Evolutionary conservation across 108 stramenopile genomes (phyloP).

Genomic region (Fragilaria crotonensis): DNA sequence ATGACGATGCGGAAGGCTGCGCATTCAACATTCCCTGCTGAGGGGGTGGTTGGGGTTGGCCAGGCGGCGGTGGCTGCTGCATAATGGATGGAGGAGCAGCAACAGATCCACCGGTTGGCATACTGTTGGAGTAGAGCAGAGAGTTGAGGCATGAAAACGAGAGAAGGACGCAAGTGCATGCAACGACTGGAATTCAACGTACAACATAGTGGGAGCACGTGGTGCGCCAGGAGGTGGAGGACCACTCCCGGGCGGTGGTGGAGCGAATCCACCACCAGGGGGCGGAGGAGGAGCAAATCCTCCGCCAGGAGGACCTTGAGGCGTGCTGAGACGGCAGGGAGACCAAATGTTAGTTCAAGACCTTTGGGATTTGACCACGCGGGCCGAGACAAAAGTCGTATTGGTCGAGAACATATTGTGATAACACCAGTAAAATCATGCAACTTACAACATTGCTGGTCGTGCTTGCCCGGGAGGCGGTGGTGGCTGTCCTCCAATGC

Average conservation of each 20-base stretch:
- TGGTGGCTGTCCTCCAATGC: conserved; percentile 9
- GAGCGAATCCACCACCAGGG: conserved; percentile 10
- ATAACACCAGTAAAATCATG: conserved; percentile 4
- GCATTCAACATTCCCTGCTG: no score
- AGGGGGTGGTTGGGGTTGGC: no score
- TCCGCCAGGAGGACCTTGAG: conserved; percentile 10
- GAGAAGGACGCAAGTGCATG: not conserved
- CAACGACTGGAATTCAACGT: not conserved
- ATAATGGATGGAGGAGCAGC: no score
- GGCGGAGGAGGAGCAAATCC: conserved; percentile 13
- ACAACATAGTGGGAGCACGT: not conserved
- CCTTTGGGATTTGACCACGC: conserved; percentile 1
- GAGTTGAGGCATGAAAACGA: not conserved
- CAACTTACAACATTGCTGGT: conserved; percentile 17
- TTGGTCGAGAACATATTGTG: conserved; percentile 6
- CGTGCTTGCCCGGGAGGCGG: conserved; percentile 26
- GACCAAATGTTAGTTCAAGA: conserved; percentile 8
- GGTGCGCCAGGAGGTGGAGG: not conserved
- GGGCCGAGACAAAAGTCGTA: conserved; percentile 5
- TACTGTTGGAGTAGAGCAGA: conserved; percentile 1
- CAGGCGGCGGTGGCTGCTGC: no score
- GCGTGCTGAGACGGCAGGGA: no score
- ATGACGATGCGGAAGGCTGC: no score
- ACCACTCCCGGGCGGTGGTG: no score
- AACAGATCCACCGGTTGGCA: not conserved